Evolutionary conservation across 805 yeast genomes (phyloP).

Genomic region (Nakazawaea holstii): DNA sequence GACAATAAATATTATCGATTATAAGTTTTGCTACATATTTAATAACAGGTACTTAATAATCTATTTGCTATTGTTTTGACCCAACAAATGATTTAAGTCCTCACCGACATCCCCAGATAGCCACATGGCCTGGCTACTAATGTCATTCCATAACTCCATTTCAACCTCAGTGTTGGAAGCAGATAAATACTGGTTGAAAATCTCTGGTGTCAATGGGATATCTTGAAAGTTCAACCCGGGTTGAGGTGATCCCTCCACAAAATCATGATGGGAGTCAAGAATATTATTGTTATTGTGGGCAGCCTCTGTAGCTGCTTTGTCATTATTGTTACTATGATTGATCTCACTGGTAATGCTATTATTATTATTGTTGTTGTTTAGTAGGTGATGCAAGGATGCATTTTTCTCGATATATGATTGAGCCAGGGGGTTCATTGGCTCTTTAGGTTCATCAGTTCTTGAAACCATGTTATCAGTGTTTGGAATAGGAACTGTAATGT

Average conservation of each 20-base stretch:
- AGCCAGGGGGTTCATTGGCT: background rate
- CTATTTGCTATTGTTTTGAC: background rate
- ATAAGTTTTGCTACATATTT: too few species aligned
- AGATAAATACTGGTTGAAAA: slow-evolving; percentile 6
- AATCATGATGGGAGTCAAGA: slow-evolving; percentile 6
- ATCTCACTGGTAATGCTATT: background rate
- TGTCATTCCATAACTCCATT: slow-evolving; percentile 67
- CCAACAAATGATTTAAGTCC: slow-evolving; percentile 21
- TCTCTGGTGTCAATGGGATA: slow-evolving; percentile 8
- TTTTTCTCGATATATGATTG: background rate
- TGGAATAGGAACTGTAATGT: slow-evolving; percentile 22
- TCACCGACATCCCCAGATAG: slow-evolving; percentile 39
- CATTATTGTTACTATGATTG: background rate
- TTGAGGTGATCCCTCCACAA: background rate
- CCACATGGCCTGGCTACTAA: slow-evolving; percentile 77
- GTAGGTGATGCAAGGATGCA: background rate
- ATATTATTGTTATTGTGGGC: background rate
- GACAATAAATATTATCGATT: too few species aligned
- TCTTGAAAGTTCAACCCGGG: slow-evolving; percentile 3
- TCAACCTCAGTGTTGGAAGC: slow-evolving; percentile 30
- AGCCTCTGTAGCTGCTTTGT: background rate
- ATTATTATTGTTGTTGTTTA: background rate
- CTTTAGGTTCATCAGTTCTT: background rate
- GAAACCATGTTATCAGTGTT: slow-evolving; percentile 12
- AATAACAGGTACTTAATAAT: too few species aligned